Conservation (phyloP, 495 filamentous ascomycete species). For the Tuber umbilicatum region DNA sequence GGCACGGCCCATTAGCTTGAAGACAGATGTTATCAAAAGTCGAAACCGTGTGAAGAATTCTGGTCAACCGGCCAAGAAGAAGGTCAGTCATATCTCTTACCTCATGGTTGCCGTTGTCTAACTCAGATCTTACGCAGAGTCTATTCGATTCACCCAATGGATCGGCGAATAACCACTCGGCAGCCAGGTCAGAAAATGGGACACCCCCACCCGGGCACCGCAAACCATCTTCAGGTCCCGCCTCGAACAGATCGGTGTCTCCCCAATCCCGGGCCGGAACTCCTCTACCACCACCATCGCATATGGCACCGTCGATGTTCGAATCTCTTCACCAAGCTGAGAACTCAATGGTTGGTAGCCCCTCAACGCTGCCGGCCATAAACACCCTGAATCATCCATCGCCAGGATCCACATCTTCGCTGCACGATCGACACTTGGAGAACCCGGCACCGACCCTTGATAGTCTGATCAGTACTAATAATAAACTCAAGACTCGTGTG, state of each 20-base stretch:
- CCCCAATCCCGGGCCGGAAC: conserved; percentile 83
- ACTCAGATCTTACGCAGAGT: conserved; percentile 40
- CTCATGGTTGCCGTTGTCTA: conserved; percentile 18
- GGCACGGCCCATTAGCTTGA: conserved; percentile 87
- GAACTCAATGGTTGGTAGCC: conserved; percentile 58
- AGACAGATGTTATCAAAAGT: conserved; percentile 99
- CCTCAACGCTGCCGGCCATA: conserved; percentile 51
- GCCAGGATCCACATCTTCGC: conserved; percentile 51
- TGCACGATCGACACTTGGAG: conserved; percentile 68
- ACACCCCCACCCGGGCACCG: conserved; percentile 51
- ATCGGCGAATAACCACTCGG: conserved; percentile 43
- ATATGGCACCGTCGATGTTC: conserved; percentile 72
- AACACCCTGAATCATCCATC: conserved; percentile 39
- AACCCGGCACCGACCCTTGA: conserved; percentile 69
- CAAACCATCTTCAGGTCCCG: conserved; percentile 61
- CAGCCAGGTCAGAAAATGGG: conserved; percentile 54
- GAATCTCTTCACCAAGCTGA: conserved; percentile 49
- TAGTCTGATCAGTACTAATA: conserved; percentile 66
- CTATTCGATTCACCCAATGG: conserved; percentile 50
- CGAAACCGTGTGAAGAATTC: conserved; percentile 94
- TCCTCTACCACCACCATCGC: conserved; percentile 63
- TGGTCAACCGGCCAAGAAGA: conserved; percentile 78
- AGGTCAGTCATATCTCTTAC: conserved; percentile 52
- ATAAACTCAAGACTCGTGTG: conserved; percentile 78
- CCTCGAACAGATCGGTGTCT: conserved; percentile 72